A percentile compares a stretch with the other conserved stretches of the same genome.
These are phyloP conservation scores for Lagenidium giganteum DNA, from an alignment of 352 stramenopile genomes.

Conservation along the genomic window DNA sequence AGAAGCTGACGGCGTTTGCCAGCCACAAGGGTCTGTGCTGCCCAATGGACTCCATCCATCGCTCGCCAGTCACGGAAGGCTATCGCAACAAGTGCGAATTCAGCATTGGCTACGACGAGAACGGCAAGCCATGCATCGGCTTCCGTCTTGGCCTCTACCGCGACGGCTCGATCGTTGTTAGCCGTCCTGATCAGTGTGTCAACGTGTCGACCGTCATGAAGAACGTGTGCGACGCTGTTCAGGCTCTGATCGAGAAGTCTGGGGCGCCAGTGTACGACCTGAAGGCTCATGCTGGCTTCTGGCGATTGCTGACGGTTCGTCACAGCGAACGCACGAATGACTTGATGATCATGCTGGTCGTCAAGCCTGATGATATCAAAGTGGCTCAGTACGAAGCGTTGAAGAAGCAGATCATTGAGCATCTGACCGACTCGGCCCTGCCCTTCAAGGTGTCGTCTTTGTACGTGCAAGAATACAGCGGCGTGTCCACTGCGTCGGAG, in stretches of 20 bases:
- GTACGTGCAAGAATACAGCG: constrained; percentile 91
- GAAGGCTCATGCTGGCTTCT: constrained; percentile 61
- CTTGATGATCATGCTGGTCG: constrained; percentile 77
- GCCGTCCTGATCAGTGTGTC: constrained; percentile 57
- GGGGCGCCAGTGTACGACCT: constrained; percentile 70
- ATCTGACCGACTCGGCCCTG: constrained; percentile 31
- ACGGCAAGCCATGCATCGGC: constrained; percentile 75
- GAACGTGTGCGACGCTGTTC: constrained; percentile 57
- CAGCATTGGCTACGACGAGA: constrained; percentile 86
- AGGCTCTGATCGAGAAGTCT: constrained; percentile 50
- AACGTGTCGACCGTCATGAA: constrained; percentile 85
- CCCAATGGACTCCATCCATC: constrained; percentile 81
- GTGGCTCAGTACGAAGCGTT: constrained; percentile 28
- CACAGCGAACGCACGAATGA: constrained; percentile 58
- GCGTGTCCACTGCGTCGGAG: constrained; percentile 83
- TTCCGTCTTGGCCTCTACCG: constrained; percentile 86
- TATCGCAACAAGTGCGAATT: constrained; percentile 99
- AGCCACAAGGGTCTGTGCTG: constrained; percentile 84
- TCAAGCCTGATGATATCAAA: constrained; percentile 44
- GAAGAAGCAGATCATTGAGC: constrained; percentile 35
- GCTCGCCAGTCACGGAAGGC: constrained; percentile 77
- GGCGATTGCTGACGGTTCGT: constrained; percentile 73
- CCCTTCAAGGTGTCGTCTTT: constrained; percentile 80
- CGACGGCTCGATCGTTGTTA: constrained; percentile 68
- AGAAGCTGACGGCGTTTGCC: constrained; percentile 50